These are phyloP conservation scores for Tylopilus sp. DNA, from an alignment of 768 basidiomycete genomes.

Conservation along the genomic window DNA sequence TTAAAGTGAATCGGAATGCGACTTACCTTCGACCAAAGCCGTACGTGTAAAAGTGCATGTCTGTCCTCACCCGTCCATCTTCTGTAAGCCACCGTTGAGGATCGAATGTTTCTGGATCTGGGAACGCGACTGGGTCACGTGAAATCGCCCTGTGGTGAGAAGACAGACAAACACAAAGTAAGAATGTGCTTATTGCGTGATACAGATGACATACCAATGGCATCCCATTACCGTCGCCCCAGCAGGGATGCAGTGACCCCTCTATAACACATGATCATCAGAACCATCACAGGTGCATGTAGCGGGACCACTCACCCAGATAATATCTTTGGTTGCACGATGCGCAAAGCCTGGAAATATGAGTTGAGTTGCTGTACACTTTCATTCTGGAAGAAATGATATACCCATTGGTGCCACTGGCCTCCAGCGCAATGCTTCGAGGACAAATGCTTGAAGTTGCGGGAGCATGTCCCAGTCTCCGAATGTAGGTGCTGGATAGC, in stretches of 20 bases:
- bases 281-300: not conserved
- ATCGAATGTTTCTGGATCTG: too few relatives aligned
- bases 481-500: not conserved
- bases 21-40: conserved; percentile 26
- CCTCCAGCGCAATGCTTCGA: not conserved
- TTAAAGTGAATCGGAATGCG: conserved; percentile 35
- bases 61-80: not conserved
- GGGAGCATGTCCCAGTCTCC: not conserved
- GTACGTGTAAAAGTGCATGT: not conserved
- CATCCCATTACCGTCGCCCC: not conserved
- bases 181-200: too few relatives aligned
- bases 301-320: not conserved
- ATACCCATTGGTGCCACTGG: not conserved
- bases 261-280: not conserved
- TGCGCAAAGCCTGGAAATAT: not conserved
- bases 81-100: not conserved
- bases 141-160: too few relatives aligned
- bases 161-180: too few relatives aligned
- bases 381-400: not conserved
- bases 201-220: not conserved
- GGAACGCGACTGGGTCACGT: too few relatives aligned
- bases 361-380: not conserved
- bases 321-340: not conserved
- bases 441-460: not conserved
- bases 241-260: not conserved